Evolutionary conservation across 106 monocot genomes (phyloP), one percentile per base, ranked within the genome.

Genomic region (Gastrodia elata): DNA sequence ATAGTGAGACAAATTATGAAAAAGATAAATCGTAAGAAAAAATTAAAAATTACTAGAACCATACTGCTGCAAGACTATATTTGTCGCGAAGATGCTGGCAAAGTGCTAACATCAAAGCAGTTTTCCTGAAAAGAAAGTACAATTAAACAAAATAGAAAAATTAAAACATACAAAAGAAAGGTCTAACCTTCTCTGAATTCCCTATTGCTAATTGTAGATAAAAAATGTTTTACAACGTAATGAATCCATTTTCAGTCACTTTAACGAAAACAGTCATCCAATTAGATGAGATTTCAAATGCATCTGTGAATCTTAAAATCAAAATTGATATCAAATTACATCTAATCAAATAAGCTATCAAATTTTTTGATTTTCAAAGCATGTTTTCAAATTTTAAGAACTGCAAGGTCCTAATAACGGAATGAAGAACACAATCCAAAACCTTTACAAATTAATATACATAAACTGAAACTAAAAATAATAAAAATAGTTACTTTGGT

Each of bases 51-150:
- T 32, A 61, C 35, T 34, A 38, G 39, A 40, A 37, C 82, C 92
- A 57, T 83, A 97, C 92, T 65, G 92, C 97, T 77, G 97, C 97
- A 73, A 97, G 92, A 72, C 92, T 97, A 65, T 93, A 97, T 71
- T 90, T 93, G 57, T 90, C 90, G 36, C 92, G 92, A 67, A 97
- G 71, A 70, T 71, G 76, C 38, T 88, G 78, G 74, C 97, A 97
- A 22, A 97, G 75, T 56, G 90, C 97, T 77, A 97, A 73, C 97
- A 97, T 97, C 71, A 97, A 71, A 58, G 97, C 97, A 3, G 97
- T 97, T 80, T 97, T 97, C 79, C 97, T 97, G 86, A 40, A 76
- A 57, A 67, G 20, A 67, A 20, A n/a, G 16, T 18, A 36, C 28
- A 61, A 30, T 61, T 30, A 61, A 30, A 1, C 61, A 61, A 33